Base-by-base conservation (phyloP, 2,329 filamentous ascomycete genomes). In the Diaporthe aspalathi region DNA sequence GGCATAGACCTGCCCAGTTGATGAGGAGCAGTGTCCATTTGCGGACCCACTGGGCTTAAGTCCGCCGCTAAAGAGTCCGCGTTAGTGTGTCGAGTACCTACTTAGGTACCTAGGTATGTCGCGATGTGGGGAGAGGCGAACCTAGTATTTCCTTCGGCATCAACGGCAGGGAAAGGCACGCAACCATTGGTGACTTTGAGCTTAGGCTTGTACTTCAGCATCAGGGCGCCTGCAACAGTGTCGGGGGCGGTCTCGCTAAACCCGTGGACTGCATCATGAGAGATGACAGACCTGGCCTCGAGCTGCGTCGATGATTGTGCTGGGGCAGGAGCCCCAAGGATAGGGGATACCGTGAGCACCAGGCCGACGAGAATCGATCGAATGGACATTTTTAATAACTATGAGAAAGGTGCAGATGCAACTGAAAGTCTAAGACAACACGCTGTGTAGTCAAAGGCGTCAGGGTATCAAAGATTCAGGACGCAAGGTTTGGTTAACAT, bases 101-200 rank as follows among this genome's bases (percentile, higher is more conserved):
- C n/a, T n/a, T n/a, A n/a, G n/a, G n/a, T n/a, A n/a, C n/a, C n/a
- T n/a, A n/a, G 45, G 16, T 6, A 9, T 54, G 27, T 5, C n/a
- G 45, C 11, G n/a, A 32, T 43, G 8, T 14, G 8, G 7, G 20
- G 6, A n/a, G 9, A 47, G 7, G 75, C 82, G 72, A 78, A 90
- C 89, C 84, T 82, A 20, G 86, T 90, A 74, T 91, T 83, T 2
- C 89, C 90, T 0, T 80, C 78, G 0, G 83, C 83, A 73, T 91
- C 86, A 1, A 91, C 89, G 1, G 86, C 89, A 0, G 89, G 89
- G 76, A 89, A 91, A 0, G 89, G 88, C 11, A 91, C 89, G 73
- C 89, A 91, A 56, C 89, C 89, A 74, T 88, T 87, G 22, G 84
- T 82, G 6, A 90, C 85, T 14, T 88, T 75, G 7, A 90, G 81